A percentile compares a stretch with the other conserved stretches of the same genome.
phyloP scores from a whole-genome alignment of 495 filamentous ascomycete genomes.

The Aspergillus heteromorphus region DNA sequence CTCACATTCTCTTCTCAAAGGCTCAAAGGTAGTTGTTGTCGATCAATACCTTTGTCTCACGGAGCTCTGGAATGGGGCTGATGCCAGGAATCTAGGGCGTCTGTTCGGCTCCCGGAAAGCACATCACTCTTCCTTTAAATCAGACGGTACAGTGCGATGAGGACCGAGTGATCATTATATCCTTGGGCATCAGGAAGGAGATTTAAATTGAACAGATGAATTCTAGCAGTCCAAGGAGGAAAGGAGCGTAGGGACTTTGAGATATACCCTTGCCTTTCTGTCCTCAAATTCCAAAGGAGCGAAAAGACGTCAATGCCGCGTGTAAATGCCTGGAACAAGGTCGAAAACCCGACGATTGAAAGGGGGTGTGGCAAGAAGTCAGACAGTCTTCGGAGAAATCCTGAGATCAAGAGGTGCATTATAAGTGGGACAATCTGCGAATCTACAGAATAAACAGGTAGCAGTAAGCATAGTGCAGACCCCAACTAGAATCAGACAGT shows the following conservation, averaged over 20 bases:
- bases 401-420: not conserved
- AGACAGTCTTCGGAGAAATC: not conserved
- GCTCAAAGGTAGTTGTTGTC: not conserved
- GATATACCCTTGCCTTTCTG: not conserved
- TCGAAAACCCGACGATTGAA: not conserved
- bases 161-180: not conserved
- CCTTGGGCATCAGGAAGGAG: not conserved
- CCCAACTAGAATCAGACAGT: not conserved
- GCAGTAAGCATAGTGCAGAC: not conserved
- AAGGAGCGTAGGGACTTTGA: not conserved
- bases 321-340: not conserved
- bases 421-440: conserved; percentile 4
- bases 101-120: not conserved
- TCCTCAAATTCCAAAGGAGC: conserved; percentile 7
- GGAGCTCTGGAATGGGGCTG: not conserved
- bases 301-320: conserved; percentile 9
- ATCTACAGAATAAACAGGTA: not conserved
- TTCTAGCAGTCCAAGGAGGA: not conserved
- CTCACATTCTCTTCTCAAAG: conserved; percentile 2
- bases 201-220: not conserved
- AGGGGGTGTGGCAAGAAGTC: not conserved
- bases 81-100: conserved; percentile 3
- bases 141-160: not conserved
- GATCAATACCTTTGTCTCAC: conserved; percentile 3
- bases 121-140: not conserved